Percentiles rank a stretch among this genome's conserved stretches.
Conservation (phyloP, 2,329 filamentous ascomycete genomes). For the Dendryphion nanum region DNA sequence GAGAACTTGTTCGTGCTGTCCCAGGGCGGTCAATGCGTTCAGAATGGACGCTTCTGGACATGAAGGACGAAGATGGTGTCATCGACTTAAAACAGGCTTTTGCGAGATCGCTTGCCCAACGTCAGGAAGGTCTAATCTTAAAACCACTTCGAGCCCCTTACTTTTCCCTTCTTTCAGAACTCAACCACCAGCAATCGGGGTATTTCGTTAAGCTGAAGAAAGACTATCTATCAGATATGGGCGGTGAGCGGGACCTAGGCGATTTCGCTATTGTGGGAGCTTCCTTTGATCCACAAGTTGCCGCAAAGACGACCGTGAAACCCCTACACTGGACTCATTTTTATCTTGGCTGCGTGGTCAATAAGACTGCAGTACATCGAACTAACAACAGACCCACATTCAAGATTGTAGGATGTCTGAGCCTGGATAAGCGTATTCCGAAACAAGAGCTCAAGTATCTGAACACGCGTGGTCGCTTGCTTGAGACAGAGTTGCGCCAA, state of each 20-base stretch:
- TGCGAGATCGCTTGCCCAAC: conserved; percentile 61
- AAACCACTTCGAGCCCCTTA: conserved; percentile 77
- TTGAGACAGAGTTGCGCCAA: conserved; percentile 23
- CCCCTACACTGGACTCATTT: conserved; percentile 75
- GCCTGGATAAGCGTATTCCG: conserved; percentile 48
- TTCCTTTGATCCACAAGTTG: conserved; percentile 65
- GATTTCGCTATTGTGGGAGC: conserved; percentile 81
- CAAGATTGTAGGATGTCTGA: conserved; percentile 59
- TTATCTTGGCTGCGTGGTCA: conserved; percentile 72
- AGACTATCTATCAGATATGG: conserved; percentile 75
- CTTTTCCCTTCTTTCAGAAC: conserved; percentile 47
- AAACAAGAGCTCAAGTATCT: conserved; percentile 44
- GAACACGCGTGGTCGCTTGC: conserved; percentile 42
- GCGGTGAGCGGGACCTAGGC: conserved; percentile 63
- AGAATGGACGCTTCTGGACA: conserved; percentile 66
- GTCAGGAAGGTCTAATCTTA: conserved; percentile 76
- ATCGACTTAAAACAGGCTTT: conserved; percentile 51
- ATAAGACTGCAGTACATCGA: conserved; percentile 59
- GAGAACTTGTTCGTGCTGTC: conserved; percentile 53
- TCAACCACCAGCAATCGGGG: conserved; percentile 26
- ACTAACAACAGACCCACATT: conserved; percentile 58
- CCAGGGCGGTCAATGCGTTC: conserved; percentile 67
- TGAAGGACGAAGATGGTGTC: conserved; percentile 41
- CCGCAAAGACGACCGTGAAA: conserved; percentile 53
- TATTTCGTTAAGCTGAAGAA: conserved; percentile 85